Evolutionary conservation across 2,329 filamentous ascomycete genomes (phyloP), one percentile per base, ranked within the genome.

Genomic region (Tolypocladium amazonense): DNA sequence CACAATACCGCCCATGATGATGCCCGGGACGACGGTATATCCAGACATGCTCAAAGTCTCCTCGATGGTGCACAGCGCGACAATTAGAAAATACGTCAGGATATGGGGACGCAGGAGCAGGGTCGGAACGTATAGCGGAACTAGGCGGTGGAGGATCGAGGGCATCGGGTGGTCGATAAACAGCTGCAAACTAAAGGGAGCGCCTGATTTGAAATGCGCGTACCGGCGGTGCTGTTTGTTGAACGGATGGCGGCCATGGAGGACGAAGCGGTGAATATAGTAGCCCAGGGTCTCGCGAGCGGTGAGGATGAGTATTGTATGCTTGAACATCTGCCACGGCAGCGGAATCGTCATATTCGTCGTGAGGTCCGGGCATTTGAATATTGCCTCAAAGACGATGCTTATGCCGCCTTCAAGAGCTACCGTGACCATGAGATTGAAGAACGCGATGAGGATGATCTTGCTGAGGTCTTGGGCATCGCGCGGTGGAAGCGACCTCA

Each of bases 111-210:
- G 84, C 47, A 90, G 77, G n/a, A 81, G 64, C 25, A 86, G 73
- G 1, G 87, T 81, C 1, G 88, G 86, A 0, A 89, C 71, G 68
- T 88, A 88, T 8, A 85, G 72, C 0, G 88, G 88, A 1, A 88
- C 60, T 68, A 88, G 84, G 56, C 82, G 82, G 62, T 82, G 78
- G 1, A 90, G 71, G 8, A 90, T 73, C 56, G 88, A 81, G 1
- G 85, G 80, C 0, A 84, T 63, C 0, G 88, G 88, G 67, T 91
- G 87, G 70, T 91, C 87, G 61, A 88, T 84, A 62, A 85, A 82
- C 11, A 87, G 78, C 52, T 81, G 76, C 30, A 90, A 78, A 33
- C 85, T 81, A 71, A 83, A 88, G 0, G 81, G 78, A 0, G 86
- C 83, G 2, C 81, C 77, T 30, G 71, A 70, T 60, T 82, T 75